Percentiles rank a stretch among this genome's conserved stretches.
Evolutionary conservation across 441 rosid species (phyloP).

Genomic region (Arabidopsis lyrata): DNA sequence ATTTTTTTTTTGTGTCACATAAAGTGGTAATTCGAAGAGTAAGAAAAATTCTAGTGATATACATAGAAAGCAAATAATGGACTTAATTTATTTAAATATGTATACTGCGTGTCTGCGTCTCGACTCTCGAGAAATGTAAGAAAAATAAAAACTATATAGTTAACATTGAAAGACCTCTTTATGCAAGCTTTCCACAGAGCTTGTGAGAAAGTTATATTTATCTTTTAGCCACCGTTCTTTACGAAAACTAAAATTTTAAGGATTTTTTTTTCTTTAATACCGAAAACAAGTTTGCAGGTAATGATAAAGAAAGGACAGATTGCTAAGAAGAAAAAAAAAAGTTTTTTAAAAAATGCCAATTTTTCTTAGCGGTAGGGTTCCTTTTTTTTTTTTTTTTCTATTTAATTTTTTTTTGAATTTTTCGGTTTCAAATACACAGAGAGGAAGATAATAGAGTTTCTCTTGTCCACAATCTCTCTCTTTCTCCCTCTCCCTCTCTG

Average conservation of each 20-base stretch:
- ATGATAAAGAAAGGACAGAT: slow-evolving; percentile 54
- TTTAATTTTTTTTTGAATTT: slow-evolving; percentile 36
- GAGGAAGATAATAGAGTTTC: slow-evolving; percentile 44
- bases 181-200: slow-evolving; percentile 41
- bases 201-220: slow-evolving; percentile 37
- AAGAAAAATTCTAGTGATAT: slow-evolving; percentile 25
- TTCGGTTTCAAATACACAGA: slow-evolving; percentile 46
- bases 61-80: slow-evolving; percentile 26
- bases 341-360: slow-evolving; percentile 54
- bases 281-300: slow-evolving; percentile 48
- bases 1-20: slow-evolving; percentile 2
- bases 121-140: slow-evolving; percentile 42
- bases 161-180: slow-evolving; percentile 42
- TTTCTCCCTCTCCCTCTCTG: slow-evolving; percentile 47
- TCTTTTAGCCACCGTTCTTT: slow-evolving; percentile 47
- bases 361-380: slow-evolving; percentile 70
- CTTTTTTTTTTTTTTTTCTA: slow-evolving; percentile 29
- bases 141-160: slow-evolving; percentile 10
- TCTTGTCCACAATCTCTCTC: slow-evolving; percentile 63
- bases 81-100: background rate
- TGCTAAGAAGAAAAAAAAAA: slow-evolving; percentile 51
- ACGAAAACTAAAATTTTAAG: background rate
- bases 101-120: slow-evolving; percentile 43
- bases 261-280: background rate
- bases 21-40: slow-evolving; percentile 23